phyloP scores from a whole-genome alignment of 106 monocot genomes.

The Dioscorea zingiberensis region DNA sequence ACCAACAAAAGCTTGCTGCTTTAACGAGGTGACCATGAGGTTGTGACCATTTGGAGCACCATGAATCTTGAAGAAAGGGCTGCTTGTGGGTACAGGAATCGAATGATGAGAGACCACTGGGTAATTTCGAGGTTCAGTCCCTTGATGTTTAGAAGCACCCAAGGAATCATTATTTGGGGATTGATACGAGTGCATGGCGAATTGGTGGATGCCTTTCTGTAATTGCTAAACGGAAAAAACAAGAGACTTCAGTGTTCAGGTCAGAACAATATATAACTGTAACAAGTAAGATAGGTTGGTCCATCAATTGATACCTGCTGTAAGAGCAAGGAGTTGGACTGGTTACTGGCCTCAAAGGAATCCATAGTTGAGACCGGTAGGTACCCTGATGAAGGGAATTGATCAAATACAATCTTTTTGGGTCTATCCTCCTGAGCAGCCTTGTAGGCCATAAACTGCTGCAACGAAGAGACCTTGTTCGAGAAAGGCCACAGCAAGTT shows the following conservation, averaged over 20 bases:
- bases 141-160: conserved; percentile 1
- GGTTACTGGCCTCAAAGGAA: conserved; percentile 17
- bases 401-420: conserved; percentile 18
- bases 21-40: conserved; percentile 14
- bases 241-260: conserved; percentile 15
- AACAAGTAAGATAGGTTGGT: not conserved
- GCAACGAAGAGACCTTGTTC: conserved; percentile 24
- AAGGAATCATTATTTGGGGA: conserved; percentile 5
- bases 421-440: conserved; percentile 21
- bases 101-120: conserved; percentile 19
- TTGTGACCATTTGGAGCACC: conserved; percentile 22
- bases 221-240: not conserved
- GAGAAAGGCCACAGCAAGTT: conserved; percentile 44
- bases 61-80: conserved; percentile 38
- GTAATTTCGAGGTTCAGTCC: conserved; percentile 9
- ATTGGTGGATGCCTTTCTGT: conserved; percentile 20
- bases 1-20: conserved; percentile 37
- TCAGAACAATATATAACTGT: not conserved
- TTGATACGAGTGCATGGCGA: conserved; percentile 14
- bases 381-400: conserved; percentile 34
- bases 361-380: conserved; percentile 15
- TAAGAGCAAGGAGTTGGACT: conserved; percentile 5
- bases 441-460: conserved; percentile 54
- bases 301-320: conserved; percentile 28
- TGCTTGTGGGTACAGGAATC: conserved; percentile 10